Base-by-base conservation (phyloP, 2,329 filamentous ascomycete species). In the Claviceps fusiformis region DNA sequence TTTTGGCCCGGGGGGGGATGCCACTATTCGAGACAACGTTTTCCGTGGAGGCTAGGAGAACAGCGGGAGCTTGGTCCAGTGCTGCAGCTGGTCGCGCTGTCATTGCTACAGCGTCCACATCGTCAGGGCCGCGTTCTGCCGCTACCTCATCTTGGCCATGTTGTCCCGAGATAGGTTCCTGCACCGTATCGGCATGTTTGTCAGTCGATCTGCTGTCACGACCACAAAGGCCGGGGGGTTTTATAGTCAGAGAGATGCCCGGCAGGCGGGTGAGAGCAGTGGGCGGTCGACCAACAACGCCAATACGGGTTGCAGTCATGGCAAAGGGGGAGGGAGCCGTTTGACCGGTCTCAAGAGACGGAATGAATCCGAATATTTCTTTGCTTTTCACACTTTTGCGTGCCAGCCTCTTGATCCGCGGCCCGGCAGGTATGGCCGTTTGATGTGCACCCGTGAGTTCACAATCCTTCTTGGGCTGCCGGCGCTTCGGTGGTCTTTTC, bases 341-440 rank as follows among this genome's bases (percentile, higher is more conserved):
- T 3, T 53, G 54, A 7, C 55, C 56, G 3, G 59, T 58, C 10
- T 61, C 60, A 13, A 52, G 39, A 2, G 61, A 60, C 24, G 63
- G 49, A 9, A 63, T 53, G 49, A 71, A 72, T 3, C 75, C 74
- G 52, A 77, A 66, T n/a, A 77, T 68, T 55, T 77, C 75, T 58
- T 65, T 73, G 61, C 75, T 75, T 57, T 69, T 74, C 48, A 76
- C 64, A 46, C 71, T 71, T 59, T 70, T 75, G 27, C 70, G 69
- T 29, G 67, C 62, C 56, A 77, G 64, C 46, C 63, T 70, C 1
- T 68, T 67, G 19, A 76, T 66, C 9, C 68, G 68, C 11, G 72
- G 73, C 2, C 64, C 65, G 24, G 50, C 46, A n/a, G 10, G 53
- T 35, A n/a, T 47, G 27, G 41, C n/a, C 4, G 35, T 5, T 46